Evolutionary conservation across 108 stramenopile genomes (phyloP).

Genomic region (Cyclotella distinguenda): DNA sequence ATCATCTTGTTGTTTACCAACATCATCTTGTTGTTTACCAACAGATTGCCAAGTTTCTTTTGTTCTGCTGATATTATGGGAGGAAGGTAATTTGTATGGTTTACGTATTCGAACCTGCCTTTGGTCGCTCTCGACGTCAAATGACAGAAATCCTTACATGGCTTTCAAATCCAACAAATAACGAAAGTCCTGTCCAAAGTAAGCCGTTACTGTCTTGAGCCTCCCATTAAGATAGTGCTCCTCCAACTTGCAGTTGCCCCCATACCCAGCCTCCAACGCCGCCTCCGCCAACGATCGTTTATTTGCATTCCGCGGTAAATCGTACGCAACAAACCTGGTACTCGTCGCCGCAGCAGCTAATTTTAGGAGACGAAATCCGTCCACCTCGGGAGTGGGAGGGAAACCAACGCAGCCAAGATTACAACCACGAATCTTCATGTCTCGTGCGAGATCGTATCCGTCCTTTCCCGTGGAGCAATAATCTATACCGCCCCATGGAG

Average conservation of each 20-base stretch:
- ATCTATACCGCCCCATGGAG: constrained; percentile 85
- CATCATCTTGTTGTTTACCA: too few relatives aligned
- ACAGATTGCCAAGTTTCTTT: too few relatives aligned
- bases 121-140: not conserved
- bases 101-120: not conserved
- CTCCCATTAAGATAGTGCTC: constrained; percentile 86
- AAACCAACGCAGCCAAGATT: constrained; percentile 41
- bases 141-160: not conserved
- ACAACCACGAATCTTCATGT: constrained; percentile 78
- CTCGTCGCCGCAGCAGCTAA: constrained; percentile 74
- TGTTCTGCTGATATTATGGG: too few relatives aligned
- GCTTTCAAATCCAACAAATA: constrained; percentile 39
- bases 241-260: constrained; percentile 79
- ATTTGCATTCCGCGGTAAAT: constrained; percentile 80
- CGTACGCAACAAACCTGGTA: constrained; percentile 68
- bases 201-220: constrained; percentile 88
- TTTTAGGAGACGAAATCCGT: constrained; percentile 67
- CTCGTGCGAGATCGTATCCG: constrained; percentile 78
- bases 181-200: constrained; percentile 63
- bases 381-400: constrained; percentile 46
- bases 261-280: constrained; percentile 80
- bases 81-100: not conserved
- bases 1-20: too few relatives aligned
- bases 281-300: constrained; percentile 64
- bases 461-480: constrained; percentile 80